Evolutionary conservation across 441 rosid genomes (phyloP).

Genomic region (Gossypium laxum): DNA sequence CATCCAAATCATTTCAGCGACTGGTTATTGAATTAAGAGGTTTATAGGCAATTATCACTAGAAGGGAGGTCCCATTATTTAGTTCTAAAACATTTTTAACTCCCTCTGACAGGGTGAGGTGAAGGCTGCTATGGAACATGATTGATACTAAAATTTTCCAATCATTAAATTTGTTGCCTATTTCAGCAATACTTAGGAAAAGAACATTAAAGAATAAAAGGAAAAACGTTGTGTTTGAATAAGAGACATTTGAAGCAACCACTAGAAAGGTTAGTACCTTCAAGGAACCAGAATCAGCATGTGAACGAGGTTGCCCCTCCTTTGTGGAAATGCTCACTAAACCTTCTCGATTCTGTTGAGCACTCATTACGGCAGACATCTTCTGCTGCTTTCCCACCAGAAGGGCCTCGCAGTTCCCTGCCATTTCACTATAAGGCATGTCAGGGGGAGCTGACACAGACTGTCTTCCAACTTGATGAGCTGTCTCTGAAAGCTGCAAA

Average conservation of each 20-base stretch:
- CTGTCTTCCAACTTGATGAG: slow-evolving; percentile 56
- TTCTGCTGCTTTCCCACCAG: slow-evolving; percentile 68
- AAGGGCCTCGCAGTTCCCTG: slow-evolving; percentile 76
- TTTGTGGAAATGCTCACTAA: slow-evolving; percentile 16
- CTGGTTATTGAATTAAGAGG: neutral
- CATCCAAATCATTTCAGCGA: neutral
- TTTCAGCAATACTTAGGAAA: neutral
- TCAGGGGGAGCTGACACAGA: slow-evolving; percentile 52
- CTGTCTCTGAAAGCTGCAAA: slow-evolving; percentile 55
- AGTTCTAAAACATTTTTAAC: neutral
- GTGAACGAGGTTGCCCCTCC: slow-evolving; percentile 13
- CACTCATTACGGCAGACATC: slow-evolving; percentile 52
- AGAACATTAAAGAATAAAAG: neutral
- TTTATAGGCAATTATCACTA: neutral
- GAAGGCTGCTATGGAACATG: neutral
- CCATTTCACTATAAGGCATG: slow-evolving; percentile 71
- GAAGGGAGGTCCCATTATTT: neutral
- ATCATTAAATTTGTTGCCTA: neutral
- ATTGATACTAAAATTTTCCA: neutral
- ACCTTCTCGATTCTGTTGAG: slow-evolving; percentile 33
- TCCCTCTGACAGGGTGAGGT: neutral
- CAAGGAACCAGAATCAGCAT: slow-evolving; percentile 16
- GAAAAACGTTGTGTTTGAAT: neutral
- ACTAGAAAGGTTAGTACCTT: slow-evolving; percentile 13
- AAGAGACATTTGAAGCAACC: neutral